phyloP scores from a whole-genome alignment of 2,329 filamentous ascomycete species.

The Xylaria multiplex region DNA sequence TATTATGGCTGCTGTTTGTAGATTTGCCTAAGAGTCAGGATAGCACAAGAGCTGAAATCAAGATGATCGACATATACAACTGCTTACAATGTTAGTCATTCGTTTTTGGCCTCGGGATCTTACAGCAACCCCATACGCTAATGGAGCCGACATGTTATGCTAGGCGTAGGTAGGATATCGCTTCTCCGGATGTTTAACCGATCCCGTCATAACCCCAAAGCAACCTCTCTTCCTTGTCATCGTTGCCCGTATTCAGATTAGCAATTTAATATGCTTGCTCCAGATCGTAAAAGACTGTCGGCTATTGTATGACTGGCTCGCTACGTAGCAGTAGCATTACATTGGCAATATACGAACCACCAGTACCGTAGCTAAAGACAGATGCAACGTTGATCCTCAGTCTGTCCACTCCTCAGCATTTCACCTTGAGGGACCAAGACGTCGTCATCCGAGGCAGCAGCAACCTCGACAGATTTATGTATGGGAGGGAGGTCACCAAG shows the following conservation, averaged over 20 bases:
- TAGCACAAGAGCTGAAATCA: background rate
- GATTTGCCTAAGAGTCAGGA: too few species aligned
- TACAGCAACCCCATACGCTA: background rate
- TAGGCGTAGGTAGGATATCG: background rate
- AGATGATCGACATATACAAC: background rate
- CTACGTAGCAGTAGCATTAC: slow-evolving; percentile 42
- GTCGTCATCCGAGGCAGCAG: background rate
- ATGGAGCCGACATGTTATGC: background rate
- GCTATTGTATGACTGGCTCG: slow-evolving; percentile 35
- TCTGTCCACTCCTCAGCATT: slow-evolving; percentile 9
- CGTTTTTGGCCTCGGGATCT: background rate
- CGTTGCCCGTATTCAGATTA: slow-evolving; percentile 1
- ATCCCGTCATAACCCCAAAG: slow-evolving; percentile 14
- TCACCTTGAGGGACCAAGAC: background rate
- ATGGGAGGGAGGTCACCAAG: background rate
- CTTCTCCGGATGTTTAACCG: slow-evolving; percentile 27
- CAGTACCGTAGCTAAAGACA: slow-evolving; percentile 3
- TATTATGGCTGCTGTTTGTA: too few species aligned
- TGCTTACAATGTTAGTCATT: background rate
- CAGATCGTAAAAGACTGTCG: slow-evolving; percentile 27
- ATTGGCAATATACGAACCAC: slow-evolving; percentile 22
- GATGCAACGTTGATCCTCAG: slow-evolving; percentile 30
- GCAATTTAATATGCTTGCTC: slow-evolving; percentile 13
- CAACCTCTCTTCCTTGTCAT: slow-evolving; percentile 10
- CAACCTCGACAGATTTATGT: slow-evolving; percentile 20